Percentiles rank a stretch among this genome's conserved stretches.
Conservation (phyloP, 2,329 filamentous ascomycete genomes). For the Pseudopyricularia cyperi region DNA sequence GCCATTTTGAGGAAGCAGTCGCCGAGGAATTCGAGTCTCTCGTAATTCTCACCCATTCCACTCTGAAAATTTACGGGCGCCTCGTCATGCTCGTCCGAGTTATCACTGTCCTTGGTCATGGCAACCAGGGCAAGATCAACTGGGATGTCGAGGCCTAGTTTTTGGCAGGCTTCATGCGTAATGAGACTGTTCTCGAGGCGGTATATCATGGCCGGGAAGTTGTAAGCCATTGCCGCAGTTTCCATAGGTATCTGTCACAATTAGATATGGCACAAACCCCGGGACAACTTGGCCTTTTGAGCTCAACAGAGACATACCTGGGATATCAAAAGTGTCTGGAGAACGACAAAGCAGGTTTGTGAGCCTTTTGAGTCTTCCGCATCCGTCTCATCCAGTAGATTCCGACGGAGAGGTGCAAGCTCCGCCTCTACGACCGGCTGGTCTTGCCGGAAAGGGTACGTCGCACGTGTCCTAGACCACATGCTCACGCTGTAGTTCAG, state of each 20-base stretch:
- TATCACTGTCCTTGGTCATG: slow-evolving; percentile 84
- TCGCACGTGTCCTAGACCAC: slow-evolving; percentile 45
- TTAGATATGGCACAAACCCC: slow-evolving; percentile 7
- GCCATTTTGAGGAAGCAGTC: slow-evolving; percentile 94
- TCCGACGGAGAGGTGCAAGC: slow-evolving; percentile 63
- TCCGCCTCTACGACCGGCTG: slow-evolving; percentile 75
- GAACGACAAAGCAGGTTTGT: slow-evolving; percentile 53
- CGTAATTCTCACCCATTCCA: slow-evolving; percentile 91
- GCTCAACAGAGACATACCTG: slow-evolving; percentile 39
- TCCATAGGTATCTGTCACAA: slow-evolving; percentile 46
- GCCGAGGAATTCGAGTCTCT: slow-evolving; percentile 84
- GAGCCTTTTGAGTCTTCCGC: slow-evolving; percentile 22
- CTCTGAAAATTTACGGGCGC: slow-evolving; percentile 61
- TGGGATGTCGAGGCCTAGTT: slow-evolving; percentile 50
- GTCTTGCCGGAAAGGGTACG: slow-evolving; percentile 39
- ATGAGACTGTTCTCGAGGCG: slow-evolving; percentile 74
- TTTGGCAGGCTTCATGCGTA: slow-evolving; percentile 57
- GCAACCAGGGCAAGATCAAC: slow-evolving; percentile 71
- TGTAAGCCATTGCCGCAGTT: slow-evolving; percentile 59
- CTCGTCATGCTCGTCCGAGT: slow-evolving; percentile 57
- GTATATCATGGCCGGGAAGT: slow-evolving; percentile 74
- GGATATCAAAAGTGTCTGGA: slow-evolving; percentile 67
- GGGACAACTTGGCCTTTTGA: not conserved
- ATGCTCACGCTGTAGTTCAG: slow-evolving; percentile 75
- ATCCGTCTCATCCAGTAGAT: slow-evolving; percentile 58